Percentiles rank a stretch among this genome's conserved stretches.
Conservation (phyloP, 768 basidiomycete genomes). For the Tylopilus felleus region DNA sequence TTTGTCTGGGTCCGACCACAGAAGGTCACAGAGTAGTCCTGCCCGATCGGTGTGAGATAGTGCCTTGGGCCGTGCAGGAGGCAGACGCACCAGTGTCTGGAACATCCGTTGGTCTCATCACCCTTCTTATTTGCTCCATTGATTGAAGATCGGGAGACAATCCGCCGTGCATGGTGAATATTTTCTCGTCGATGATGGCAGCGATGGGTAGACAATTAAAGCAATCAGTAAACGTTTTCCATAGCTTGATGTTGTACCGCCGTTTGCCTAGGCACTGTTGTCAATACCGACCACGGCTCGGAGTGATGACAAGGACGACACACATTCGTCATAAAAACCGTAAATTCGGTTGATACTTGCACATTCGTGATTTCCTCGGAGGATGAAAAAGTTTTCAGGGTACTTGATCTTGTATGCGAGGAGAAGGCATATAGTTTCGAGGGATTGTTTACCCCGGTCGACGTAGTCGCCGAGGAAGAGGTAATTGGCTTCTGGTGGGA, state of each 20-base stretch:
- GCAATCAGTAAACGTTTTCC: conserved; percentile 99
- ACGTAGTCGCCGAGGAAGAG: conserved; percentile 99
- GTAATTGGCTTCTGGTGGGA: conserved; percentile 99
- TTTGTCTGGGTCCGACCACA: conserved; percentile 99
- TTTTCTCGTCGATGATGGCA: conserved; percentile 99
- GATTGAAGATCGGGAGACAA: conserved; percentile 96
- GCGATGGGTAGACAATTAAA: conserved; percentile 99
- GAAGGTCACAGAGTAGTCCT: conserved; percentile 92
- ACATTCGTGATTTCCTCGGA: conserved; percentile 98
- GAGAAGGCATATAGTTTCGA: conserved; percentile 99
- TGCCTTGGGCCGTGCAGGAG: not conserved
- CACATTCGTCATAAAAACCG: conserved; percentile 99
- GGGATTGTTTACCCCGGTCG: conserved; percentile 96
- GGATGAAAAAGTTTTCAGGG: conserved; percentile 99
- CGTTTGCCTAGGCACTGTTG: conserved; percentile 75
- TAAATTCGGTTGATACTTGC: conserved; percentile 99
- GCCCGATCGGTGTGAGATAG: conserved; percentile 8
- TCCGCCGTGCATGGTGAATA: conserved; percentile 99
- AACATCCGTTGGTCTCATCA: conserved; percentile 98
- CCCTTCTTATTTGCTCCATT: conserved; percentile 99
- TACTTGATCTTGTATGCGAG: conserved; percentile 99
- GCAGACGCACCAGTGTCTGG: conserved; percentile 83
- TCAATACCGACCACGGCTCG: conserved; percentile 9
- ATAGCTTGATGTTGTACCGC: conserved; percentile 99
- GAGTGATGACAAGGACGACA: conserved; percentile 32